Percentiles rank a stretch among this genome's conserved stretches.
These are phyloP conservation scores for Phoenix roebelenii DNA, from an alignment of 176 grass and related monocot genomes.

Conservation along the genomic window DNA sequence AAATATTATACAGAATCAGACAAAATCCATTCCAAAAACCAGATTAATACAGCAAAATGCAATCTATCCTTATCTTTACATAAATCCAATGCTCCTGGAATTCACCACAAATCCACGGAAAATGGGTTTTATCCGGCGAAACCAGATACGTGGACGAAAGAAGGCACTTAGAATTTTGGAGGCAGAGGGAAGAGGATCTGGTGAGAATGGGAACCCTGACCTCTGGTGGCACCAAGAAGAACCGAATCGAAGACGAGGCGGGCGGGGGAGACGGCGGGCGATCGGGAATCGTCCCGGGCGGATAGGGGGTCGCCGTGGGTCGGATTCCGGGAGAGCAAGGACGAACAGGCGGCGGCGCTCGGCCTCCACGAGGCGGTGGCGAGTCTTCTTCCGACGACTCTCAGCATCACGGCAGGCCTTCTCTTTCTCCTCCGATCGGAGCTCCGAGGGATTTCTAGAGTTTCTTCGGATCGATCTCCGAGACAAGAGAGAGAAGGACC, in stretches of 20 bases:
- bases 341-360: constrained; percentile 8
- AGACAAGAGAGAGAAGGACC: no score
- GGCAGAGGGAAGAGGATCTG: not conserved
- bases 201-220: not conserved
- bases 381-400: constrained; percentile 17
- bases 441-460: no score
- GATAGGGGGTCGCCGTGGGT: constrained; percentile 14
- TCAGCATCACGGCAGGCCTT: no score
- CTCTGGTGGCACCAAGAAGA: constrained; percentile 7
- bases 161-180: not conserved
- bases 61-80: no score
- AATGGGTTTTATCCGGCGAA: not conserved
- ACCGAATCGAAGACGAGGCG: constrained; percentile 8
- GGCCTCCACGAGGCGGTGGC: constrained; percentile 8
- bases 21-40: no score
- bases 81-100: no score
- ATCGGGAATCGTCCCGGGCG: constrained; percentile 1
- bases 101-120: no score
- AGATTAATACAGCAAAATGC: no score
- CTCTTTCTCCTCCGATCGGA: no score
- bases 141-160: not conserved
- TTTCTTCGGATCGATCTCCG: no score
- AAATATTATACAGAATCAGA: no score
- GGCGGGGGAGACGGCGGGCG: not conserved
- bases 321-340: constrained; percentile 17